These are phyloP conservation scores for Jatropha podagrica DNA, from an alignment of 441 rosid genomes.

Conservation along the genomic window DNA sequence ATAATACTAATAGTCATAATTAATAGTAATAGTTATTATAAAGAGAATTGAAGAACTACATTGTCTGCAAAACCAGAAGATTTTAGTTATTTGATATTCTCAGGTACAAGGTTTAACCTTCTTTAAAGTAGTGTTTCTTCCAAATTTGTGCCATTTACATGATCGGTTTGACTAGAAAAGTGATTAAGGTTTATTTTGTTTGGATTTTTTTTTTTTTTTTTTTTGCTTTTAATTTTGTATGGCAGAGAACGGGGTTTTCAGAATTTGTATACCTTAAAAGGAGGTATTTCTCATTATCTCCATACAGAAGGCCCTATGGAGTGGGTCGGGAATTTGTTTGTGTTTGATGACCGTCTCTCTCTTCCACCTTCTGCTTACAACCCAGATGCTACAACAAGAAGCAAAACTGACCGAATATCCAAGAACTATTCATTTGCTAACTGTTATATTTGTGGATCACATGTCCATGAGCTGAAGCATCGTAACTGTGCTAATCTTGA, in stretches of 20 bases:
- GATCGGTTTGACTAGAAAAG: background rate
- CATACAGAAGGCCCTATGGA: slow-evolving; percentile 60
- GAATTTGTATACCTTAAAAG: slow-evolving; percentile 74
- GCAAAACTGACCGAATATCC: slow-evolving; percentile 26
- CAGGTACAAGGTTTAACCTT: background rate
- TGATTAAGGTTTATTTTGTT: background rate
- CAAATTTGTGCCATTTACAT: background rate
- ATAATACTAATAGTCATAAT: background rate
- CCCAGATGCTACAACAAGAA: slow-evolving; percentile 28
- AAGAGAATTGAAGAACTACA: background rate
- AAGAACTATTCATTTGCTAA: slow-evolving; percentile 53
- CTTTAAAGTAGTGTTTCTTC: background rate
- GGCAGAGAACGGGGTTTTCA: slow-evolving; percentile 73
- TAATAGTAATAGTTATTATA: background rate
- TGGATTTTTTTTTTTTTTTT: background rate
- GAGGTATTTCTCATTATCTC: slow-evolving; percentile 89
- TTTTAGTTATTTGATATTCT: too few relatives aligned
- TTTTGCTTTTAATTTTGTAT: slow-evolving; percentile 17
- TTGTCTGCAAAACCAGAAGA: background rate
- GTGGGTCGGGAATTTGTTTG: slow-evolving; percentile 89
- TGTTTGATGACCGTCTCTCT: slow-evolving; percentile 88
- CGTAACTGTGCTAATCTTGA: slow-evolving; percentile 93
- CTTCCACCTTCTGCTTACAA: slow-evolving; percentile 69
- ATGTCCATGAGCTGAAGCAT: slow-evolving; percentile 68
- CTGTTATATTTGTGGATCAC: slow-evolving; percentile 64